Percentiles rank a stretch among this genome's conserved stretches.
Evolutionary conservation across 345 rosid species (phyloP).

Genomic region (Conringia planisiliqua): DNA sequence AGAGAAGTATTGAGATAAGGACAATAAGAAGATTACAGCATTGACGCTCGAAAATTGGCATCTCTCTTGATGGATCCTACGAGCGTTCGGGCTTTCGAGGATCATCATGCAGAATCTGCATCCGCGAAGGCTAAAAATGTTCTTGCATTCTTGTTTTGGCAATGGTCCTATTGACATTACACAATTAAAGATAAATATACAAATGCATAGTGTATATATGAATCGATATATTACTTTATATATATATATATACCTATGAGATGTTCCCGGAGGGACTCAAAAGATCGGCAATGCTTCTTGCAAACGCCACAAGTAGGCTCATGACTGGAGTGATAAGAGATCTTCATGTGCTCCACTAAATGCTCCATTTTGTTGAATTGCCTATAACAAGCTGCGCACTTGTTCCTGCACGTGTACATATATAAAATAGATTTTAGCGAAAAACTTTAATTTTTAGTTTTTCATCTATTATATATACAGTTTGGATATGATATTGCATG

Average conservation of each 20-base stretch:
- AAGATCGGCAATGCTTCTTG: slow-evolving; percentile 81
- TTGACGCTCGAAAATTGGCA: slow-evolving; percentile 52
- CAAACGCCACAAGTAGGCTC: slow-evolving; percentile 84
- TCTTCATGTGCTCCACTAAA: slow-evolving; percentile 90
- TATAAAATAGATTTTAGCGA: neutral
- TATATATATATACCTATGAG: slow-evolving; percentile 52
- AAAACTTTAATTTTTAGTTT: neutral
- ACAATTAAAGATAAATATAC: neutral
- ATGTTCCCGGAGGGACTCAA: slow-evolving; percentile 91
- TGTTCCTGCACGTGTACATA: slow-evolving; percentile 49
- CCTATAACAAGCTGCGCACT: slow-evolving; percentile 89
- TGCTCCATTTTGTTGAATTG: slow-evolving; percentile 90
- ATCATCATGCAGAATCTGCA: slow-evolving; percentile 74
- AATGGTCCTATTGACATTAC: slow-evolving; percentile 53
- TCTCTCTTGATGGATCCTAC: slow-evolving; percentile 70
- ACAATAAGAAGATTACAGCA: slow-evolving; percentile 22
- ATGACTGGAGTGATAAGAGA: slow-evolving; percentile 72
- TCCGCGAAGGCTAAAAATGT: slow-evolving; percentile 61
- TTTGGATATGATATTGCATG: neutral
- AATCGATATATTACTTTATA: neutral
- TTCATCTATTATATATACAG: neutral
- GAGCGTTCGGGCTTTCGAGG: slow-evolving; percentile 58
- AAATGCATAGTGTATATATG: neutral
- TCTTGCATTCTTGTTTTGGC: slow-evolving; percentile 90
- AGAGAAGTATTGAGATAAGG: neutral